Base-by-base conservation (phyloP, 1,284 basidiomycete genomes). In the Sporisorium scitamineum region DNA sequence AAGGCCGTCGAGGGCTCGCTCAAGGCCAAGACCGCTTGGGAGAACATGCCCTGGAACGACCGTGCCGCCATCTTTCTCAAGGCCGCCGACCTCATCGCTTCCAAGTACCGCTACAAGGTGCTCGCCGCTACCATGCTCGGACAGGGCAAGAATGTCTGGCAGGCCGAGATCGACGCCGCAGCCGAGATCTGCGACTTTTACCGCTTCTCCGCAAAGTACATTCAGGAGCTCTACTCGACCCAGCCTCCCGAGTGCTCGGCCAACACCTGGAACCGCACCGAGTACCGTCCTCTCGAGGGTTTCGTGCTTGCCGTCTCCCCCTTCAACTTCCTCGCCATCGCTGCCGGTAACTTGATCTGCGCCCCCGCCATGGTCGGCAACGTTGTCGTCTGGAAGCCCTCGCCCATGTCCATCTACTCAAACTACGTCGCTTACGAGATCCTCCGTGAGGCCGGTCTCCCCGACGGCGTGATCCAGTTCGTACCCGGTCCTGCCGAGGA, bases 101-200 rank as follows among this genome's bases (percentile, higher is more conserved):
- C 92, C 70, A 98, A 98, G 89, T 97, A 97, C 87, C 89, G 95
- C 48, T 81, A 82, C 95, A 94, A 93, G 87, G 89, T 99, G 59
- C 90, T 98, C 88, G 97, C 97, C 32, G 95, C 96, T 32, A 98
- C 96, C 52, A 97, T 99, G 88, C 89, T 99, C 50, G 96, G 96
- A 14, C 96, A 99, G 88, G 96, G 97, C 58, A 99, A 99, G 90
- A 99, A 98, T 86, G 92, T 90, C 13, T 99, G 96, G 96, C 96
- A 99, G 88, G 97, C 96, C 24, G 96, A 99, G 89, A 99, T 99
- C 75, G 96, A 99, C 87, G 94, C 97, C 57, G 96, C 95, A 29
- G 96, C 97, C 18, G 96, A 98, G 91, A 93, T 94, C 66, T 73
- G 89, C 62, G 96, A 99, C 87, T 99, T 99, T 89, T 90, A 97